Evolutionary conservation across 2,329 filamentous ascomycete species (phyloP).

Genomic region (Colletotrichum theobromicola): DNA sequence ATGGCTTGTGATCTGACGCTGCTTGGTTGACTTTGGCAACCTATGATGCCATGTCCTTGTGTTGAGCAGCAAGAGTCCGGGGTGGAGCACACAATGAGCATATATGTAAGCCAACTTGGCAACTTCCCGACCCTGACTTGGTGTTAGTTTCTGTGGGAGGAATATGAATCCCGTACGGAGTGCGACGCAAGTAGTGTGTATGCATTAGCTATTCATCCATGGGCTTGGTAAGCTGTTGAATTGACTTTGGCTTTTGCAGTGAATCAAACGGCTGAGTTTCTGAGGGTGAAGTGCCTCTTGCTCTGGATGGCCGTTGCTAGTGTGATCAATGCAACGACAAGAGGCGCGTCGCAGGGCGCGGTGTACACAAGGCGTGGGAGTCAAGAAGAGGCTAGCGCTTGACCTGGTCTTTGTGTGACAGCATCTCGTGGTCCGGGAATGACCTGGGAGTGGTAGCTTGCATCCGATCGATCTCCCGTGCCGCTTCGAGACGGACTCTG

Average conservation of each 20-base stretch:
- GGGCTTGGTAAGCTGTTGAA: neutral
- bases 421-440: neutral
- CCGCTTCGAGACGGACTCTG: neutral
- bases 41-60: neutral
- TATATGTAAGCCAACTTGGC: neutral
- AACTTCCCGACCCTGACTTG: neutral
- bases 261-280: neutral
- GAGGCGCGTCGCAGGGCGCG: conserved; percentile 12
- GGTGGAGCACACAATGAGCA: conserved; percentile 1
- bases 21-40: neutral
- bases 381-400: neutral
- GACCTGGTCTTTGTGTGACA: neutral
- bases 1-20: neutral
- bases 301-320: neutral
- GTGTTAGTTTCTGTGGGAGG: neutral
- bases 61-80: neutral
- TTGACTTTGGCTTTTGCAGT: neutral
- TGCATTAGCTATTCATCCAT: neutral
- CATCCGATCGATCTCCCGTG: neutral
- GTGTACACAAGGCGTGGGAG: neutral
- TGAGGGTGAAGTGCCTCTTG: neutral
- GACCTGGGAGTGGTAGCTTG: neutral
- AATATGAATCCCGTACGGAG: neutral
- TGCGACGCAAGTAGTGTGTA: too few species aligned
- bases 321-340: neutral